Percentiles rank a stretch among this genome's conserved stretches.
Conservation (phyloP, 352 stramenopile genomes). For the Phytophthora nicotianae region DNA sequence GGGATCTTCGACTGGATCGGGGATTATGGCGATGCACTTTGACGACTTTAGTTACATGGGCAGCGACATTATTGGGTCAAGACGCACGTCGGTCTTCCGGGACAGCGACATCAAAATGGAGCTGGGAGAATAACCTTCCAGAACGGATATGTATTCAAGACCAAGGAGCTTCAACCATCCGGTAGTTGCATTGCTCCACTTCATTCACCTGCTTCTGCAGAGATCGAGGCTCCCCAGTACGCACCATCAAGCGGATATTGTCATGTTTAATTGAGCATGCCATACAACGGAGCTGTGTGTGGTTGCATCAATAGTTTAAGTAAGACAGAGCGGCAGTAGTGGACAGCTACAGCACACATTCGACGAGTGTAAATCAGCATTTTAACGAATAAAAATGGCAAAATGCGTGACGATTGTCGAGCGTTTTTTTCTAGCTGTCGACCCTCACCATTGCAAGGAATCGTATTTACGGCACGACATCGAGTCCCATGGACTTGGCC, state of each 20-base stretch:
- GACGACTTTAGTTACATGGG: conserved; percentile 90
- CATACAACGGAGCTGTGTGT: conserved; percentile 8
- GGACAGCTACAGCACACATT: not conserved
- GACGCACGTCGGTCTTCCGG: conserved; percentile 81
- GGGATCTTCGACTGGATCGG: conserved; percentile 47
- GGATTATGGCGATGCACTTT: conserved; percentile 83
- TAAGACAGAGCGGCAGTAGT: not conserved
- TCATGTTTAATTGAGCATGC: conserved; percentile 25
- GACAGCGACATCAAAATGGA: conserved; percentile 90
- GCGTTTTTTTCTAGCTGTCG: conserved; percentile 13
- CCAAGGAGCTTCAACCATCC: conserved; percentile 25
- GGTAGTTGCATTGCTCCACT: conserved; percentile 31
- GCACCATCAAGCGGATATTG: conserved; percentile 8
- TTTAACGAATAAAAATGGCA: conserved; percentile 9
- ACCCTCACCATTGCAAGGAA: too few species aligned
- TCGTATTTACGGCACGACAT: conserved; percentile 66
- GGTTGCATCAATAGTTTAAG: conserved; percentile 32
- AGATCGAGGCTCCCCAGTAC: conserved; percentile 6
- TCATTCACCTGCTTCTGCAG: conserved; percentile 2
- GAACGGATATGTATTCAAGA: conserved; percentile 8
- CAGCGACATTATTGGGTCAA: conserved; percentile 84
- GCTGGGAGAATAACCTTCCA: conserved; percentile 51
- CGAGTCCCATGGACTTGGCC: conserved; percentile 92
- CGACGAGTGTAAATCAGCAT: conserved; percentile 1
- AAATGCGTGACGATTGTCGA: conserved; percentile 24